Evolutionary conservation across 140 eudicot genomes (phyloP), one percentile per base, ranked within the genome.

Genomic region (Anethum foeniculum): DNA sequence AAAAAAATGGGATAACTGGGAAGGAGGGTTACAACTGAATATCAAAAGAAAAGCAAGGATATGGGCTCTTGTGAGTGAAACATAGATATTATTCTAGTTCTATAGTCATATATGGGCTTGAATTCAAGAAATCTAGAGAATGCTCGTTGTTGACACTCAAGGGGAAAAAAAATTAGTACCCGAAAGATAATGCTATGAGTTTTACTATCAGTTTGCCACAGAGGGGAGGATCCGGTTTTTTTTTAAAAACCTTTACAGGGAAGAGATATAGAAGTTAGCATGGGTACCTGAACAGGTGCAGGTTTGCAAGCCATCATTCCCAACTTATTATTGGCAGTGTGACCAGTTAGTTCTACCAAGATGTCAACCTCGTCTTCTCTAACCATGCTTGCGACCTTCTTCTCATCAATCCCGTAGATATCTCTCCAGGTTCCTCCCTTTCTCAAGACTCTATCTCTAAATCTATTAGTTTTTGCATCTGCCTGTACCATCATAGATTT

Each of bases 231-330:
- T 10, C 69, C 16, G 13, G 4, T 60, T 60, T 9, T 60, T n/a
- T 8, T 9, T 0, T 0, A 9, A 72, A 9, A 39, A 72, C 2
- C 6, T 36, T 39, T 12, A 28, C 25, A 30, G 28, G 27, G 54
- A 32, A 36, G n/a, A 80, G 34, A 36, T 32, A 60, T n/a, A 60
- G 1, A 34, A 7, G 65, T 36, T 44, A 2, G 75, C 14, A 49
- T 13, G 77, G 76, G 77, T 85, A 91, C 98, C 98, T 94, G 97
- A 76, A 94, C 83, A 80, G 98, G 98, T 62, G 97, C 97, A 86
- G 98, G 97, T 23, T 93, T 90, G 83, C 98, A 92, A 84, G 98
- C 97, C 97, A 94, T 89, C 96, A 88, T 94, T 74, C 98, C 98
- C 83, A 94, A 77, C 88, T 94, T 94, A 87, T 94, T 94, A 78